Base-by-base conservation (phyloP, 2,329 filamentous ascomycete species). In the Paecilomyces formosus region DNA sequence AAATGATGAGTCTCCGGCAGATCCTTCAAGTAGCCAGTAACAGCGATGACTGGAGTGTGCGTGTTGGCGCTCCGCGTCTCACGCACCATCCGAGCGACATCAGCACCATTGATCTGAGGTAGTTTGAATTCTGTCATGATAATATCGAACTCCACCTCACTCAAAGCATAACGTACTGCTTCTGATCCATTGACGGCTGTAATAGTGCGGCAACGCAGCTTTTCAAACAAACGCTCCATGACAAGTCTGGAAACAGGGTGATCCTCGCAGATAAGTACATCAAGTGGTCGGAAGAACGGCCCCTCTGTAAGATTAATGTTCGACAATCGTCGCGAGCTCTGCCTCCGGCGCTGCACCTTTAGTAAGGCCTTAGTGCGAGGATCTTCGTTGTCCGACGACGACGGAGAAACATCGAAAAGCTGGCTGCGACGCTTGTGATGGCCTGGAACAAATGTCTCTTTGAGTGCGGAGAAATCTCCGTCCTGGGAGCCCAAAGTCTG, bases 41-140 rank as follows among this genome's bases (percentile, higher is more conserved):
- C 93, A 54, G 92, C 92, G 58, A 99, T 91, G 61, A 99, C 96
- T 0, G 94, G 94, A 0, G 94, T 99, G 66, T 94, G 87, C 0
- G 90, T 89, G 71, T 99, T 99, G 59, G 90, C 86, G 72, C 97
- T 97, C 77, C 93, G 94, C 0, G 93, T 97, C 71, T 97, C 93
- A 54, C 94, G 87, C 65, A 99, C 92, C 94, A 99, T 99, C 33
- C 94, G 88, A 55, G 94, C 93, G 58, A 99, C 90, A 71, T 99
- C 94, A 12, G 91, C 89, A 24, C 94, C 94, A 66, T 92, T 97
- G 69, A 97, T 92, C 69, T 96, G 91, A 9, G 94, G 93, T 53
- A 99, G 80, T 72, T 93, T 95, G 78, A 92, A 97, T 75, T 99
- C 94, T 74, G 96, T 93, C 80, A 99, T 94, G 71, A 99, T 97